These are phyloP conservation scores for Wickerhamomyces silvicola DNA, from an alignment of 805 yeast species.

Conservation along the genomic window DNA sequence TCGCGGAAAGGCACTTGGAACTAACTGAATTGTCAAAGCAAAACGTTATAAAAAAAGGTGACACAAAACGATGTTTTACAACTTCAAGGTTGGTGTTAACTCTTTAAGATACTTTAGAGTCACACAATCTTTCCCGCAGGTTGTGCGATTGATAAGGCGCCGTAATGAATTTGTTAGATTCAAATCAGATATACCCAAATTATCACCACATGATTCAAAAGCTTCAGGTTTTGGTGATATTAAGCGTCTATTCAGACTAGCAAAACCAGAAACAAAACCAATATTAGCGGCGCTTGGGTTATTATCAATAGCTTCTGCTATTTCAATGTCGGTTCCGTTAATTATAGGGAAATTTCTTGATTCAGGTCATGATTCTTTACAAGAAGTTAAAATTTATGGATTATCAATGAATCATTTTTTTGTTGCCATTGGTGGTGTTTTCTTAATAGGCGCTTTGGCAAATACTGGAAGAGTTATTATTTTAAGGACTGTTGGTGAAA, in stretches of 20 bases:
- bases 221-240: slow-evolving; percentile 30
- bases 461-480: slow-evolving; percentile 77
- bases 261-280: slow-evolving; percentile 49
- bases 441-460: slow-evolving; percentile 68
- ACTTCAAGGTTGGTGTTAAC: no score
- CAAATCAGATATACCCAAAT: slow-evolving; percentile 5
- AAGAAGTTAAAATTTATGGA: slow-evolving; percentile 44
- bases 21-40: no score
- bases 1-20: no score
- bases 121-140: no score
- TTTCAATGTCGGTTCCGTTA: slow-evolving; percentile 75
- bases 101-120: no score
- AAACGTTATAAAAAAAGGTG: no score
- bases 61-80: no score
- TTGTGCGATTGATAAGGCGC: no score
- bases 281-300: slow-evolving; percentile 57
- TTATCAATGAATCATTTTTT: slow-evolving; percentile 60
- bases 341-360: slow-evolving; percentile 85
- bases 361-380: slow-evolving; percentile 24
- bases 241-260: slow-evolving; percentile 44
- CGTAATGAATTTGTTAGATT: no score
- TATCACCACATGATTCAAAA: slow-evolving; percentile 28
- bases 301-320: slow-evolving; percentile 65
- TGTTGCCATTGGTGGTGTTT: slow-evolving; percentile 51
- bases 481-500: slow-evolving; percentile 76